These are phyloP conservation scores for Verticillium nonalfalfae DNA, from an alignment of 2,329 filamentous ascomycete genomes.

Conservation along the genomic window DNA sequence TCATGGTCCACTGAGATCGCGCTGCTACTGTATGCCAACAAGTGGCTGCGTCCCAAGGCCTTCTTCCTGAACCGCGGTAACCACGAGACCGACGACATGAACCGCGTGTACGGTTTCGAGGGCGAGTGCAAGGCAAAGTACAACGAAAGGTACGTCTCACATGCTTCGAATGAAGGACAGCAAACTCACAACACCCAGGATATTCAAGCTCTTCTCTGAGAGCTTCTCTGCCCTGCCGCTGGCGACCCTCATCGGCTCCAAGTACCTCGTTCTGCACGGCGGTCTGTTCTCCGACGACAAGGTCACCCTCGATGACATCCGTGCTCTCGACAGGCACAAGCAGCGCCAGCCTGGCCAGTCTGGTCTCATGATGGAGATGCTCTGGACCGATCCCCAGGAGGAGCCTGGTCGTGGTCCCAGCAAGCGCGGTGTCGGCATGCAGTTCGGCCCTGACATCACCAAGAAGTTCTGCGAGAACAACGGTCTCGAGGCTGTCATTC, in stretches of 20 bases:
- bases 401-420: constrained; percentile 82
- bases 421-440: constrained; percentile 92
- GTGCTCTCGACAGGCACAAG: constrained; percentile 83
- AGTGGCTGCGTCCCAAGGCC: constrained; percentile 80
- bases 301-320: constrained; percentile 84
- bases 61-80: constrained; percentile 98
- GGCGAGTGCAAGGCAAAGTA: constrained; percentile 98
- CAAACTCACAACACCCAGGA: constrained; percentile 31
- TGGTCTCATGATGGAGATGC: constrained; percentile 99
- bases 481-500: constrained; percentile 87
- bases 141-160: constrained; percentile 59
- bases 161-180: neutral
- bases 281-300: constrained; percentile 96
- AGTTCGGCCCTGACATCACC: constrained; percentile 95
- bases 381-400: constrained; percentile 95
- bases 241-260: constrained; percentile 84
- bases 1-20: constrained; percentile 99
- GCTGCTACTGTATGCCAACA: constrained; percentile 88
- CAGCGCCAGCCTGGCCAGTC: constrained; percentile 90
- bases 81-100: constrained; percentile 99
- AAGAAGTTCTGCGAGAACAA: constrained; percentile 97
- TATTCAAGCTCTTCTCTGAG: constrained; percentile 97
- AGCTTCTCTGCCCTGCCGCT: constrained; percentile 92
- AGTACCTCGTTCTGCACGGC: constrained; percentile 88
- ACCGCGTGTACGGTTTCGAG: constrained; percentile 95